Percentiles rank a stretch among this genome's conserved stretches.
Evolutionary conservation across 164 flowering plant genomes (phyloP).

Genomic region (Cinnamomum micranthum): DNA sequence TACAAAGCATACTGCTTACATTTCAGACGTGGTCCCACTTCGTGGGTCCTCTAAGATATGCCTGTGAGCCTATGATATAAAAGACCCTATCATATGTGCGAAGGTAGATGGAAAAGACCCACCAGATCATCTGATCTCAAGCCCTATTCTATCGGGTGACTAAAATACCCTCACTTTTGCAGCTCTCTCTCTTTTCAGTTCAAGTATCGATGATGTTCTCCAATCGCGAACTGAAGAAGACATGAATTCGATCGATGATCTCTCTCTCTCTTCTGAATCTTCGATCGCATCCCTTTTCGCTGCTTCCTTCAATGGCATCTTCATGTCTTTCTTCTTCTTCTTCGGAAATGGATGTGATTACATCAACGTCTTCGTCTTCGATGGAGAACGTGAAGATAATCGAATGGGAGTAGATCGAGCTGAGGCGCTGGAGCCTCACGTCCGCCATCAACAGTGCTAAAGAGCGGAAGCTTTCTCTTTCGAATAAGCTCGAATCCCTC

Average conservation of each 20-base stretch:
- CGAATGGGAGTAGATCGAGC: constrained; percentile 87
- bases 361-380: constrained; percentile 9
- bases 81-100: too few species aligned
- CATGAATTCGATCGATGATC: constrained; percentile 32
- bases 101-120: too few species aligned
- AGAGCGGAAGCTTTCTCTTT: constrained; percentile 41
- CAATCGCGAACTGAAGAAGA: constrained; percentile 9
- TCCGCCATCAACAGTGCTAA: constrained; percentile 61
- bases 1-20: too few species aligned
- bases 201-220: constrained; percentile 10
- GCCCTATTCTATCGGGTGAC: too few species aligned
- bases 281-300: not conserved
- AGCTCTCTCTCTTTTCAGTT: not conserved
- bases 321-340: constrained; percentile 14
- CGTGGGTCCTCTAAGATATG: too few species aligned
- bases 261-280: constrained; percentile 9
- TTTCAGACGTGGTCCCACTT: too few species aligned
- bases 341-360: constrained; percentile 18
- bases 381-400: constrained; percentile 35
- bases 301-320: not conserved
- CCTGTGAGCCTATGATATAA: too few species aligned
- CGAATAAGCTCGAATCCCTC: constrained; percentile 44
- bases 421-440: constrained; percentile 72
- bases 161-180: too few species aligned
- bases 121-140: too few species aligned